Percentiles rank a stretch among this genome's conserved stretches.
Conservation (phyloP, 257 asterid genomes). For the Penstemon eatonii region DNA sequence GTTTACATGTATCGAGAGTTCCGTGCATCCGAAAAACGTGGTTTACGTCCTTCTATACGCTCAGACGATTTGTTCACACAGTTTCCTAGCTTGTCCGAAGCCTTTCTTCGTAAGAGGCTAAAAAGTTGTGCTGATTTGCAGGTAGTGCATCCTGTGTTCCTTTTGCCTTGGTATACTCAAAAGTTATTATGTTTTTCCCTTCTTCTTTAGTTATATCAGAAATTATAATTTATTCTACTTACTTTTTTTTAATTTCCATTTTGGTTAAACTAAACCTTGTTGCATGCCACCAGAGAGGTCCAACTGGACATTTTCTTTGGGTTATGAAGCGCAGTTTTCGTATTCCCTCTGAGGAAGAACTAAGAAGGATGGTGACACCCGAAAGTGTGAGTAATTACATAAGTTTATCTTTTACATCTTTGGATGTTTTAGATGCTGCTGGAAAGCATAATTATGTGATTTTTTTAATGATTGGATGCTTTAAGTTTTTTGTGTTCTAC, state of each 20-base stretch:
- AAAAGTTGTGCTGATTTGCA: conserved; percentile 86
- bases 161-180: conserved; percentile 1
- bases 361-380: conserved; percentile 97
- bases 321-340: conserved; percentile 85
- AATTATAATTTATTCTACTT: conserved; percentile 14
- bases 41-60: conserved; percentile 73
- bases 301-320: conserved; percentile 76
- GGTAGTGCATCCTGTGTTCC: conserved; percentile 45
- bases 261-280: conserved; percentile 20
- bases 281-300: conserved; percentile 57
- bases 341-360: conserved; percentile 92
- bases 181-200: background rate
- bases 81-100: conserved; percentile 80
- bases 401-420: conserved; percentile 12
- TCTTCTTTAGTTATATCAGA: conserved; percentile 16
- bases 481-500: conserved; percentile 3
- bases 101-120: conserved; percentile 79
- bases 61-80: conserved; percentile 76
- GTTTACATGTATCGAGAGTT: conserved; percentile 92
- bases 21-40: conserved; percentile 77
- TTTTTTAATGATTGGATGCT: conserved; percentile 15
- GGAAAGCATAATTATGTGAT: conserved; percentile 14
- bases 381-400: conserved; percentile 68
- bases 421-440: conserved; percentile 15
- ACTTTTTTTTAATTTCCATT: conserved; percentile 23